Conservation (phyloP, 805 yeast species). For the Ogataea corticis region DNA sequence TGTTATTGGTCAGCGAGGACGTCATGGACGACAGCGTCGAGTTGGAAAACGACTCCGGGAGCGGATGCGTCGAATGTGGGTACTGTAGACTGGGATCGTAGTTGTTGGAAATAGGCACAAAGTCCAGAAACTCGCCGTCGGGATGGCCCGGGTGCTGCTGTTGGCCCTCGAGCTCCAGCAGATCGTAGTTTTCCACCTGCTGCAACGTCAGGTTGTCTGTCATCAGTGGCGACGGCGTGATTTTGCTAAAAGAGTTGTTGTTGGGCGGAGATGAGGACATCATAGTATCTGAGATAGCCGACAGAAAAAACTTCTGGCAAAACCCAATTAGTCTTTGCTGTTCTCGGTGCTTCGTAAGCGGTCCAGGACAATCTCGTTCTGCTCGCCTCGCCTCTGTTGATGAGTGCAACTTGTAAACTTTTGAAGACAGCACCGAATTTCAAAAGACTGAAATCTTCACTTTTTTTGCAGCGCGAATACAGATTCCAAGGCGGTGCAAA, state of each 20-base stretch:
- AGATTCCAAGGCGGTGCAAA: constrained; percentile 1
- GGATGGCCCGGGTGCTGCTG: constrained; percentile 5
- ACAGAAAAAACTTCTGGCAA: neutral
- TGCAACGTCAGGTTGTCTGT: constrained; percentile 23
- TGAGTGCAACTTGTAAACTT: neutral
- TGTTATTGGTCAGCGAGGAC: constrained; percentile 17
- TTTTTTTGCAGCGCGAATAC: constrained; percentile 2
- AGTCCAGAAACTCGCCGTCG: constrained; percentile 27
- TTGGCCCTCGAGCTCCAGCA: constrained; percentile 6
- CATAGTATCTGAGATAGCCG: constrained; percentile 21
- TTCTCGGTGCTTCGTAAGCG: too few species aligned
- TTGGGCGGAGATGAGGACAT: constrained; percentile 39
- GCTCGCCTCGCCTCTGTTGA: too few species aligned
- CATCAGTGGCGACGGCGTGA: constrained; percentile 28
- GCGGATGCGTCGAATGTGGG: constrained; percentile 22
- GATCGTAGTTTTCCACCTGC: constrained; percentile 18
- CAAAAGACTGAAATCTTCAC: constrained; percentile 3
- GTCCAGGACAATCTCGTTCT: too few species aligned
- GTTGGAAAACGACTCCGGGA: constrained; percentile 36
- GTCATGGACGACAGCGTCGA: constrained; percentile 36
- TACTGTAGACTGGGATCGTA: constrained; percentile 29
- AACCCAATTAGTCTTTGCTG: too few species aligned
- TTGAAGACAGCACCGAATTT: constrained; percentile 6
- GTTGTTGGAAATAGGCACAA: constrained; percentile 31
- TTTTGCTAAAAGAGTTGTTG: constrained; percentile 18